Base-by-base conservation (phyloP, 1,284 basidiomycete species). In the Trichosporon sp. region DNA sequence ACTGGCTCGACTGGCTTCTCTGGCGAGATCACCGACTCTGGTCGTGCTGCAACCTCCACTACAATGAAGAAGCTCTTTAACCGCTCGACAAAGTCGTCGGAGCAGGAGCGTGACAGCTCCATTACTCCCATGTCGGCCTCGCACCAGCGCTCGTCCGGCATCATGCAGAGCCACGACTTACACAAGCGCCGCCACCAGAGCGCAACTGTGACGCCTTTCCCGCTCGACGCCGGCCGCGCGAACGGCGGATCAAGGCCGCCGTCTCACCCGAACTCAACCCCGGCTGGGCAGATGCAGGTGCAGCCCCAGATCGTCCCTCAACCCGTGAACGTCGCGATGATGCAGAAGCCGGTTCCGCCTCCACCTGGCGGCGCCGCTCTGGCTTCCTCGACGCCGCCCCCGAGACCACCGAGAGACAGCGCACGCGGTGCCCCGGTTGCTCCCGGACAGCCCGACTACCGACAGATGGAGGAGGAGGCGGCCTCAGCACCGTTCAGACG, bases 131-230 rank as follows among this genome's bases (percentile, higher is more conserved):
- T 63, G 32, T 35, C 32, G 16, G 1, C 54, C 31, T 31, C 54
- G 31, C 31, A 63, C 32, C 59, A 63, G 59, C 59, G 59, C 31
- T 37, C 59, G 2, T 63, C 59, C 12, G 59, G 59, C 35, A 63
- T 63, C 59, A 63, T 63, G 59, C 59, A 63, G 16, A 14, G 31
- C 7, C 59, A 63, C 31, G 59, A 54, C 66, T 6, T 67, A 61
- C 63, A 51, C 61, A 70, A 70, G 37, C 68, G 63, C 11, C 61
- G 48, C 51, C 69, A 68, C 37, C 65, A 69, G n/a, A 70, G 73
- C 48, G 68, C 38, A 12, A 74, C 70, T 59, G 78, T 82, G 7
- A 81, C 81, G 10, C 80, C 80, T 0, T 81, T 81, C 71, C 81
- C 80, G 0, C 67, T 78, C 4, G 79, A 80, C 69, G 70, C 73